phyloP scores from a whole-genome alignment of 805 yeast genomes.

The Yarrowia hollandica region DNA sequence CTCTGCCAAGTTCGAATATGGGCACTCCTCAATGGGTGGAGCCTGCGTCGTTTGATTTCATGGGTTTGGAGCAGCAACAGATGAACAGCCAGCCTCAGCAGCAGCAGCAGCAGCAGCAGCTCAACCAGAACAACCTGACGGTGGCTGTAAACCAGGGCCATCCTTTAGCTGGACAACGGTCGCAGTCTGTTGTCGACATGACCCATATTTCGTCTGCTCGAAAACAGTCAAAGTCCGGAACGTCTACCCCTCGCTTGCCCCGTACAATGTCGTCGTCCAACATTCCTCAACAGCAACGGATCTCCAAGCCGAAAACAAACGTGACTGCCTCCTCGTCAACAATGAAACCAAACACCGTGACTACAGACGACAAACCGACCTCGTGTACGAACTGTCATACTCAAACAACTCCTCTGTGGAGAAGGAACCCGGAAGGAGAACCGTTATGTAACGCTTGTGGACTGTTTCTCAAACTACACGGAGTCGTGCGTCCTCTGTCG shows the following conservation, averaged over 20 bases:
- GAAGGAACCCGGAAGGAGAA: constrained; percentile 88
- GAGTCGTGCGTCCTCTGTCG: constrained; percentile 90
- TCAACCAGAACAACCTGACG: background rate
- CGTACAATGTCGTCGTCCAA: constrained; percentile 15
- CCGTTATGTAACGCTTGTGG: constrained; percentile 98
- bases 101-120: too few species aligned
- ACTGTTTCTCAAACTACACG: constrained; percentile 84
- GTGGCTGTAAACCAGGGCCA: constrained; percentile 11
- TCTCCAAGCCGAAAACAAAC: constrained; percentile 4
- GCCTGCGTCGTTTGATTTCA: constrained; percentile 3
- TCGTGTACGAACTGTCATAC: constrained; percentile 87
- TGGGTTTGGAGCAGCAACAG: background rate
- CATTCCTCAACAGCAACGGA: constrained; percentile 18
- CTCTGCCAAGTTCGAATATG: background rate
- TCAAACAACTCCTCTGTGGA: constrained; percentile 90
- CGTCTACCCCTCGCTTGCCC: constrained; percentile 6
- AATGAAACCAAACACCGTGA: background rate
- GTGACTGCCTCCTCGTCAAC: background rate
- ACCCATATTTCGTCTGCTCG: background rate
- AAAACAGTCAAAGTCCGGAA: constrained; percentile 2
- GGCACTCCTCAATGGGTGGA: constrained; percentile 23
- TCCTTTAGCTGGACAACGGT: background rate
- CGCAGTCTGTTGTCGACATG: constrained; percentile 20
- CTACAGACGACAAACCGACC: constrained; percentile 34
- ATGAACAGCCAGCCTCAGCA: background rate